These are phyloP conservation scores for Anethum foeniculum DNA, from an alignment of 140 eudicot species.

Conservation along the genomic window DNA sequence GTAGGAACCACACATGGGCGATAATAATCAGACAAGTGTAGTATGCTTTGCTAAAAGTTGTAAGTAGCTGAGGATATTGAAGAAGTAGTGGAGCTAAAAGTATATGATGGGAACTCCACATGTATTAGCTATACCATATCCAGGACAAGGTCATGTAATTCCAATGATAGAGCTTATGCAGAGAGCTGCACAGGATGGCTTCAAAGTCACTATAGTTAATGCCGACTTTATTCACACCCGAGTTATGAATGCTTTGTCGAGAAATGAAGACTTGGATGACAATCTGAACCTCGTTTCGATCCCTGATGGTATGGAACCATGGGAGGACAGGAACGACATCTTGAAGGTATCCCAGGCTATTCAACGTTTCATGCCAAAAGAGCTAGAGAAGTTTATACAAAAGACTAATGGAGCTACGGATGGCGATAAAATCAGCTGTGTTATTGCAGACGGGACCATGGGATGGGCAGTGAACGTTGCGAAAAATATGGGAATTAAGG, in stretches of 20 bases:
- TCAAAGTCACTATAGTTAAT: slow-evolving; percentile 46
- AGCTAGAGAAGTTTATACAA: neutral
- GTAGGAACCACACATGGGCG: no score
- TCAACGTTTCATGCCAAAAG: neutral
- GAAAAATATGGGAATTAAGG: neutral
- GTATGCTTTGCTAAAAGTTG: no score
- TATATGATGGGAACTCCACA: neutral
- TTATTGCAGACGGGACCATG: neutral
- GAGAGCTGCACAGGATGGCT: slow-evolving; percentile 22
- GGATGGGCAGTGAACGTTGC: neutral
- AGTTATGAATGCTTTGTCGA: slow-evolving; percentile 23
- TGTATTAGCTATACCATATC: slow-evolving; percentile 40
- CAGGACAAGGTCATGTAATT: slow-evolving; percentile 76
- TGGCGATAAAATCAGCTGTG: neutral
- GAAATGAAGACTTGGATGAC: neutral
- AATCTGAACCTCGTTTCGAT: slow-evolving; percentile 22
- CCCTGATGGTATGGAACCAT: slow-evolving; percentile 39
- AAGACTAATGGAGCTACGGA: neutral
- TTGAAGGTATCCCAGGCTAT: neutral
- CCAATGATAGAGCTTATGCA: slow-evolving; percentile 46
- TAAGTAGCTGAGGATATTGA: neutral
- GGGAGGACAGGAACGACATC: slow-evolving; percentile 40
- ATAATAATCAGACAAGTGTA: no score
- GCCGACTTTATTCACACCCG: slow-evolving; percentile 41
- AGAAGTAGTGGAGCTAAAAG: neutral